Evolutionary conservation across 2,329 filamentous ascomycete genomes (phyloP), one percentile per base, ranked within the genome.

Genomic region (Calcarisporium arbuscula): DNA sequence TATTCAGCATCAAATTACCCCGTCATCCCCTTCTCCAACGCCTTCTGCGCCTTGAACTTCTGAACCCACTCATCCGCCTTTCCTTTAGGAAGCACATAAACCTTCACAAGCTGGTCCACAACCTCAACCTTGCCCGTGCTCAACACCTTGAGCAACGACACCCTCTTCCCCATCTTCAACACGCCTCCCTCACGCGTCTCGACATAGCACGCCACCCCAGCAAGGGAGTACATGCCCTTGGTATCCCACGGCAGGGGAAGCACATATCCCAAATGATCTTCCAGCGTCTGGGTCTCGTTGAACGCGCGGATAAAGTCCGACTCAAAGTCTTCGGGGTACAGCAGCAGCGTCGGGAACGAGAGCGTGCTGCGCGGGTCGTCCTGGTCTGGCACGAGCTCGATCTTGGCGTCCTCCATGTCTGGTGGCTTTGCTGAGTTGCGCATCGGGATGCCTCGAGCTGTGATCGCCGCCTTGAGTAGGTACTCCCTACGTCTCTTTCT

Each of bases 241-340:
- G 58, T 52, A 50, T 96, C 92, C 92, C 92, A 98, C 10, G 88
- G 87, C 50, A 88, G 60, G 3, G 89, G 90, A 38, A 98, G 76
- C 8, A 96, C 81, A 51, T 95, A 95, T 4, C 70, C 68, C 32
- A 98, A 67, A 58, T 95, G 89, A 45, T 90, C 80, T 7, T 70
- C 71, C 19, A 95, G 67, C 12, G 72, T 73, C 47, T 92, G 80
- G 40, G 72, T 77, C 67, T 96, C 92, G 34, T 72, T 70, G 49
- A 95, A 92, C 0, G 77, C 76, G 65, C 94, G 95, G 60, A 98
- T 74, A 50, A 98, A 92, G 58, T 98, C 92, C 2, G 79, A 84
- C 65, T 96, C 80, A 30, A 82, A 70, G 41, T 86, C 72, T 44
- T 82, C 66, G 5, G 92, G 90, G 57, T 98, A 98, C 36, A 98